Conservation (phyloP, 2,329 filamentous ascomycete species). For the Chrysoporthe cubensis region DNA sequence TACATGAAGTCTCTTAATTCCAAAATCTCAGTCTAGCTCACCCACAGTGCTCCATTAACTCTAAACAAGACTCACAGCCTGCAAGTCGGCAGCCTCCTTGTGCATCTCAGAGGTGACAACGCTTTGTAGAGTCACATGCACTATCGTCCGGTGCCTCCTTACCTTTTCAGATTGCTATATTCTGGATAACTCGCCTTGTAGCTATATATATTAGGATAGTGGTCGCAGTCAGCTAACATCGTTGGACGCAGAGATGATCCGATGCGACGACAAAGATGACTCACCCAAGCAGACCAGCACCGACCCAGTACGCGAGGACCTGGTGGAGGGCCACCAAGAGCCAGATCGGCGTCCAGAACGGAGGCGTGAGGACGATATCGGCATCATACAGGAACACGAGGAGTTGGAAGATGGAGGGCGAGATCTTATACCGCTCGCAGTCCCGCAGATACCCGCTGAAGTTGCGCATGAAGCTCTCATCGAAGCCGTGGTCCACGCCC, state of each 20-base stretch:
- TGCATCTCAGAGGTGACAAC: not conserved
- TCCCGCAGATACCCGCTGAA: slow-evolving; percentile 16
- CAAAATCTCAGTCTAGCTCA: not conserved
- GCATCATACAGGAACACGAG: slow-evolving; percentile 20
- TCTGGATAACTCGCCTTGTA: slow-evolving; percentile 20
- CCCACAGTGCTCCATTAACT: not conserved
- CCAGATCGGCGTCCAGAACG: slow-evolving; percentile 25
- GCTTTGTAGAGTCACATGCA: not conserved
- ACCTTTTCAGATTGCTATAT: slow-evolving; percentile 13
- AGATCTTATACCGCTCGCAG: slow-evolving; percentile 12
- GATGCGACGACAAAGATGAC: not conserved
- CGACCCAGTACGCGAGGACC: slow-evolving; percentile 24
- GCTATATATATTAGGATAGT: not conserved
- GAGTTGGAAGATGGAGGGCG: slow-evolving; percentile 26
- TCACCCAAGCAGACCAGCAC: slow-evolving; percentile 23
- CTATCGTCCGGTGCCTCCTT: not conserved
- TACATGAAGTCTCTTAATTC: not conserved
- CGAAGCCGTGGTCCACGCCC: slow-evolving; percentile 24
- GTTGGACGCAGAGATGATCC: too few relatives aligned
- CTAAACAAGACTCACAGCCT: not conserved
- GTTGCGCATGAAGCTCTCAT: slow-evolving; percentile 26
- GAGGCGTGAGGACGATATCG: slow-evolving; percentile 22
- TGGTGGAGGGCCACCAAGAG: slow-evolving; percentile 20
- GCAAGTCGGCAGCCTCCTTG: not conserved
- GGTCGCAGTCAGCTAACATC: not conserved